Evolutionary conservation across 106 monocot genomes (phyloP), one percentile per base, ranked within the genome.

Genomic region (Posidonia australis): DNA sequence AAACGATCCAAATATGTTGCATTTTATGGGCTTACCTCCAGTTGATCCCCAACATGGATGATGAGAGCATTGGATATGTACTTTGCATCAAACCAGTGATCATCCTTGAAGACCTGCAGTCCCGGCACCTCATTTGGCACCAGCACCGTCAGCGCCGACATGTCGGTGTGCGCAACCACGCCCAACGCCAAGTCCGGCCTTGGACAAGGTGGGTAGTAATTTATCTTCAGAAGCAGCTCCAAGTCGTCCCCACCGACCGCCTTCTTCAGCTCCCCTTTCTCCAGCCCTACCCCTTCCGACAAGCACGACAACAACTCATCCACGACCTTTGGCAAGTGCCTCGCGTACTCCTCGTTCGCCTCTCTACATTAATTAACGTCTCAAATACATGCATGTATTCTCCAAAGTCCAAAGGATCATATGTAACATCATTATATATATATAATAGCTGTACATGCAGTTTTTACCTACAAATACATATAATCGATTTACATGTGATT

Each of bases 171-270:
- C 0, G 76, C 61, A 0, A 75, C 79, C 5, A 93, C 83, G 3
- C 93, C 93, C 10, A 93, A 65, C 12, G 83, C 83, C 0, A 93
- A 60, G 63, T 93, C 85, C 1, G 93, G 83, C 24, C 77, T 64
- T 0, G 89, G 93, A 41, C 93, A 93, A 0, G 81, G 78, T 1
- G 93, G 93, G 71, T 93, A 93, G 79, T 81, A 85, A 70, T 93
- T 93, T 65, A 93, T 81, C 67, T 89, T 85, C 2, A 83, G 70
- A 31, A 93, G 67, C 21, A 72, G 69, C 62, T 78, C 77, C 51
- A 67, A 75, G 1, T 62, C 67, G 0, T 84, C 88, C 10, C 93
- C 93, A 10, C 86, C 85, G 11, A 76, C 16, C 1, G 71, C 77
- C 9, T 74, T 72, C 65, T 75, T 84, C 54, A 93, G 17, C 9